phyloP scores from a whole-genome alignment of 768 basidiomycete genomes.

The Mycena albidolilacea region DNA sequence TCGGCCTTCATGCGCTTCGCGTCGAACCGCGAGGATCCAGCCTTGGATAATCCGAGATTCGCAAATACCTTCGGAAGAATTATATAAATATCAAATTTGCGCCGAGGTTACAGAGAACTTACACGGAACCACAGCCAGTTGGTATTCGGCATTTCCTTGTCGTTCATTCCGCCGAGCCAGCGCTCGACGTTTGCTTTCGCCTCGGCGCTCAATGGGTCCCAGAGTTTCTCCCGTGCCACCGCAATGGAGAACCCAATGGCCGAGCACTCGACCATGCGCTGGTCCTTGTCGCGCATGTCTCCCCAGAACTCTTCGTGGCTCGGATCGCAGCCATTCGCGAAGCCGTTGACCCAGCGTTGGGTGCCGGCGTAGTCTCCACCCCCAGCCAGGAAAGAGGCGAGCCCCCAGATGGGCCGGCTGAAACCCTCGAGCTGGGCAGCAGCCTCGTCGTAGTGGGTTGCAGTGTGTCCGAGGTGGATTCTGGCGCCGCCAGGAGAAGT shows the following conservation, averaged over 20 bases:
- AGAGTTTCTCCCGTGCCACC: slow-evolving; percentile 74
- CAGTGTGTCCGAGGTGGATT: slow-evolving; percentile 77
- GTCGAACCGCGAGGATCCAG: slow-evolving; percentile 71
- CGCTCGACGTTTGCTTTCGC: slow-evolving; percentile 71
- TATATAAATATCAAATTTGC: background rate
- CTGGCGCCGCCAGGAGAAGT: slow-evolving; percentile 83
- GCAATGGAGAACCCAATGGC: slow-evolving; percentile 82
- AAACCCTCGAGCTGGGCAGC: slow-evolving; percentile 85
- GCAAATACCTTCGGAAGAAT: slow-evolving; percentile 70
- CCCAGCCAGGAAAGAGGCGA: slow-evolving; percentile 75
- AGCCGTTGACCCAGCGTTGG: slow-evolving; percentile 75
- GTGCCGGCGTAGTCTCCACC: slow-evolving; percentile 73
- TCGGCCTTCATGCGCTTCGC: slow-evolving; percentile 78
- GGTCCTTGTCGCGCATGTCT: slow-evolving; percentile 79
- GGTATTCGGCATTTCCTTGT: slow-evolving; percentile 87
- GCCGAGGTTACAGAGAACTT: slow-evolving; percentile 39
- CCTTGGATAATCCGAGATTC: slow-evolving; percentile 78
- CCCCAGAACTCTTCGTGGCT: slow-evolving; percentile 82
- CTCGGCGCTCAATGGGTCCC: slow-evolving; percentile 69
- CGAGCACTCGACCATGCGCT: slow-evolving; percentile 88
- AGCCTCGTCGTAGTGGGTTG: slow-evolving; percentile 80
- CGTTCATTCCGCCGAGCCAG: slow-evolving; percentile 85
- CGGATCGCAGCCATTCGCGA: slow-evolving; percentile 79
- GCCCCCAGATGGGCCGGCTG: slow-evolving; percentile 83
- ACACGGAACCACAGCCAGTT: slow-evolving; percentile 90